Conservation (phyloP, 306 rosid genomes). For the Styphnolobium japonicum region DNA sequence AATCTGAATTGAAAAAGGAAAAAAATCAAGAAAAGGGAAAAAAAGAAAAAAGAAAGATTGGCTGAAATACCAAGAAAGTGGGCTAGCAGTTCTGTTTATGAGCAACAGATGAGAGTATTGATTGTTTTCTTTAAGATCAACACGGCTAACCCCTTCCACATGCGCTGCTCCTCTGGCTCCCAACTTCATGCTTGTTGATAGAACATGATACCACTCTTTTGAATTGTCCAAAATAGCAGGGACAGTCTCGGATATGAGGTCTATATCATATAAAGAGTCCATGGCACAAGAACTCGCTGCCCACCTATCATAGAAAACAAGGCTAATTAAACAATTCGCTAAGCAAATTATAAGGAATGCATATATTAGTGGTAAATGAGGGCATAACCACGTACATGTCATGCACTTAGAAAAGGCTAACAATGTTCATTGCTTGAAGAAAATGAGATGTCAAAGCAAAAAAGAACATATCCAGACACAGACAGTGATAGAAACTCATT, state of each 20-base stretch:
- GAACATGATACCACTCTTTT: slow-evolving; percentile 74
- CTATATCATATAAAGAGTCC: slow-evolving; percentile 80
- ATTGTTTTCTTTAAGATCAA: slow-evolving; percentile 57
- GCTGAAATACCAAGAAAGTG: slow-evolving; percentile 70
- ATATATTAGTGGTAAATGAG: background rate
- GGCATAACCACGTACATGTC: background rate
- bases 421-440: background rate
- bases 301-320: slow-evolving; percentile 62
- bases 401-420: background rate
- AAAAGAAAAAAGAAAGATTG: background rate
- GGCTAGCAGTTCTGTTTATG: slow-evolving; percentile 90
- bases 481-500: background rate
- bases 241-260: slow-evolving; percentile 66
- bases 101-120: slow-evolving; percentile 70
- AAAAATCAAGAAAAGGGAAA: background rate
- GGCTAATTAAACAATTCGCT: background rate
- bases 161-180: slow-evolving; percentile 73
- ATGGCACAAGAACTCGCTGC: slow-evolving; percentile 74
- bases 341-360: background rate
- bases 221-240: slow-evolving; percentile 91
- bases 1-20: background rate
- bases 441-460: background rate
- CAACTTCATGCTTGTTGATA: slow-evolving; percentile 73
- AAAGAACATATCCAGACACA: background rate
- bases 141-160: slow-evolving; percentile 57